Conservation (phyloP, 164 flowering plant genomes). For the Magnolia changhungtana region DNA sequence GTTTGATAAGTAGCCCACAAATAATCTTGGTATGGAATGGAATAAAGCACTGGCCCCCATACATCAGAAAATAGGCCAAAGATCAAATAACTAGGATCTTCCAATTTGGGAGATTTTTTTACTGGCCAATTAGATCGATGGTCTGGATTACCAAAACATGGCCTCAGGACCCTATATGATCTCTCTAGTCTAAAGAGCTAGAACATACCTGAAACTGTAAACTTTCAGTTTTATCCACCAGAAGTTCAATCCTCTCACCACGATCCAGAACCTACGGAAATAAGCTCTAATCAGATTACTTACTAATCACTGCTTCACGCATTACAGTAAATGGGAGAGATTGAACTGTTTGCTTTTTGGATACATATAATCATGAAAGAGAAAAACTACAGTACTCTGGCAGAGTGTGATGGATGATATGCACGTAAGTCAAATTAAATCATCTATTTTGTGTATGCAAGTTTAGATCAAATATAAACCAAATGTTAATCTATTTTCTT, state of each 20-base stretch:
- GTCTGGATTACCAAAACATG: neutral
- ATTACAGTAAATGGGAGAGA: neutral
- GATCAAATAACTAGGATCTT: neutral
- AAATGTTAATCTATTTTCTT: too few relatives aligned
- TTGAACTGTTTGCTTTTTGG: neutral
- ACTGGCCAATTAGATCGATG: neutral
- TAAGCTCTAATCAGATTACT: neutral
- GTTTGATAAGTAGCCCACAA: neutral
- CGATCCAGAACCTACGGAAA: slow-evolving; percentile 79
- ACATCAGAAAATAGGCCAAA: neutral
- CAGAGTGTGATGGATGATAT: too few relatives aligned
- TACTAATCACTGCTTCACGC: neutral
- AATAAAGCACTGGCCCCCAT: neutral
- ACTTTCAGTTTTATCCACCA: slow-evolving; percentile 96
- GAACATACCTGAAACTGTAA: slow-evolving; percentile 89
- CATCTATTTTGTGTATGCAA: too few relatives aligned
- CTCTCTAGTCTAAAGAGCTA: neutral
- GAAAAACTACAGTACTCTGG: too few relatives aligned
- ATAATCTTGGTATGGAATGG: neutral
- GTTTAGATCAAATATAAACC: too few relatives aligned
- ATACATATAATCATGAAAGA: too few relatives aligned
- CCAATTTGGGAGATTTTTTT: neutral
- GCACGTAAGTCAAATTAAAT: too few relatives aligned
- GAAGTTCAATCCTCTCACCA: slow-evolving; percentile 90
- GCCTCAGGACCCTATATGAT: neutral